Evolutionary conservation across 1,284 basidiomycete species (phyloP).

Genomic region (Cryptococcus hybrid): DNA sequence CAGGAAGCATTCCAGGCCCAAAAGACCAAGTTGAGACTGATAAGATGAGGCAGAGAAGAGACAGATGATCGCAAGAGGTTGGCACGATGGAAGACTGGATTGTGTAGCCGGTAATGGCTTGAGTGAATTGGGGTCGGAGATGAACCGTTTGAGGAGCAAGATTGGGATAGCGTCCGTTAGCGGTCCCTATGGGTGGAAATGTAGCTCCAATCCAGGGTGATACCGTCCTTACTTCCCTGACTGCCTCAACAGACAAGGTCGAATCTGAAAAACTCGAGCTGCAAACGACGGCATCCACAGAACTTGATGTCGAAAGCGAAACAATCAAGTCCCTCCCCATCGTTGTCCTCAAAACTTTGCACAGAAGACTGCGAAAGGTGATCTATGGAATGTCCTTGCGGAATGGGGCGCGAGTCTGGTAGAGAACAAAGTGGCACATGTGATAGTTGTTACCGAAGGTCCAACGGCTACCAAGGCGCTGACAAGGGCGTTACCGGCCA

Average conservation of each 20-base stretch:
- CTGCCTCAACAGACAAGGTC: too few relatives aligned
- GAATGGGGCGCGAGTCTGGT: conserved; percentile 82
- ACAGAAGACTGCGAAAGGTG: conserved; percentile 62
- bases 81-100: conserved; percentile 79
- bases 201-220: conserved; percentile 33
- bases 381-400: conserved; percentile 71
- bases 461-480: conserved; percentile 80
- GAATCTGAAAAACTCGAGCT: conserved; percentile 1
- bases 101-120: conserved; percentile 80
- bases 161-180: conserved; percentile 36
- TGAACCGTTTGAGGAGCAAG: conserved; percentile 56
- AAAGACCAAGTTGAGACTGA: conserved; percentile 22
- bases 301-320: conserved; percentile 50
- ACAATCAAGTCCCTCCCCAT: conserved; percentile 69
- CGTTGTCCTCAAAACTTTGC: conserved; percentile 81
- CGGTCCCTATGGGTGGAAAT: conserved; percentile 41
- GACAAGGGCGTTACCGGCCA: conserved; percentile 83
- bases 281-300: conserved; percentile 7
- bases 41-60: conserved; percentile 17
- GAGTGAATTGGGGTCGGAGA: conserved; percentile 74
- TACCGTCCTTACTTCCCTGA: conserved; percentile 8
- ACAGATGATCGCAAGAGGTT: conserved; percentile 55
- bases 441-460: conserved; percentile 87
- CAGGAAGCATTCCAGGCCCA: conserved; percentile 39
- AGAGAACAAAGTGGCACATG: conserved; percentile 86